These are phyloP conservation scores for Lunasporangiospora selenospora DNA, from an alignment of 192 early-diverging fungal species.

Conservation along the genomic window DNA sequence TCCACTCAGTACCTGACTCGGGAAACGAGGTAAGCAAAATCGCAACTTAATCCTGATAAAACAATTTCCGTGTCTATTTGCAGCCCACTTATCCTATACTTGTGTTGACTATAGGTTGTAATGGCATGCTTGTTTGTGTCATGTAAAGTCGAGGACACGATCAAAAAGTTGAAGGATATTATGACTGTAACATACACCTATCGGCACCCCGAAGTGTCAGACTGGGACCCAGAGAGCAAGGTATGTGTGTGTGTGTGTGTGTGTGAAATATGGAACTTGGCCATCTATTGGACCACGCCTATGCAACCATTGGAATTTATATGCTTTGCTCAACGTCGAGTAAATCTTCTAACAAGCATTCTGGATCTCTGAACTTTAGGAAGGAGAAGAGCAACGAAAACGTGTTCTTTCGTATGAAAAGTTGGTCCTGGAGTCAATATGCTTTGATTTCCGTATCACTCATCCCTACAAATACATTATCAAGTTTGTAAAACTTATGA, in stretches of 20 bases:
- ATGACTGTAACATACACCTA: constrained; percentile 65
- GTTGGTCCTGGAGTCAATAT: constrained; percentile 76
- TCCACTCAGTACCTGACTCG: constrained; percentile 56
- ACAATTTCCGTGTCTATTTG: too few species aligned
- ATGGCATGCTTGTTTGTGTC: constrained; percentile 80
- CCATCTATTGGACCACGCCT: not conserved
- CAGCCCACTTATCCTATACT: too few species aligned
- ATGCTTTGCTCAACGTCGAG: not conserved
- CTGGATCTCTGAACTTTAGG: constrained; percentile 26
- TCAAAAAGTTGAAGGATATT: constrained; percentile 85
- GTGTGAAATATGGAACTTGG: not conserved
- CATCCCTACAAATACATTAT: constrained; percentile 76
- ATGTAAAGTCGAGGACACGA: constrained; percentile 87
- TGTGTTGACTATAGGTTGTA: too few species aligned
- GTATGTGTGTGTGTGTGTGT: too few species aligned
- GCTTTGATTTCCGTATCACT: constrained; percentile 81
- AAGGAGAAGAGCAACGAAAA: constrained; percentile 71
- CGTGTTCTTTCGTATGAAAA: constrained; percentile 72
- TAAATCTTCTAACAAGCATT: not conserved
- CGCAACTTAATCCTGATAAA: too few species aligned
- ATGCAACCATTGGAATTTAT: not conserved
- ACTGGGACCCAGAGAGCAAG: constrained; percentile 62
- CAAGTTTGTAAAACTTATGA: constrained; percentile 73
- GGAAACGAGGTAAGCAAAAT: constrained; percentile 49
- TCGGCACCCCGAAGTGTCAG: constrained; percentile 54